A percentile compares a stretch with the other conserved stretches of the same genome.
Evolutionary conservation across 2,329 filamentous ascomycete species (phyloP).

Genomic region (Fusarium temperatum): DNA sequence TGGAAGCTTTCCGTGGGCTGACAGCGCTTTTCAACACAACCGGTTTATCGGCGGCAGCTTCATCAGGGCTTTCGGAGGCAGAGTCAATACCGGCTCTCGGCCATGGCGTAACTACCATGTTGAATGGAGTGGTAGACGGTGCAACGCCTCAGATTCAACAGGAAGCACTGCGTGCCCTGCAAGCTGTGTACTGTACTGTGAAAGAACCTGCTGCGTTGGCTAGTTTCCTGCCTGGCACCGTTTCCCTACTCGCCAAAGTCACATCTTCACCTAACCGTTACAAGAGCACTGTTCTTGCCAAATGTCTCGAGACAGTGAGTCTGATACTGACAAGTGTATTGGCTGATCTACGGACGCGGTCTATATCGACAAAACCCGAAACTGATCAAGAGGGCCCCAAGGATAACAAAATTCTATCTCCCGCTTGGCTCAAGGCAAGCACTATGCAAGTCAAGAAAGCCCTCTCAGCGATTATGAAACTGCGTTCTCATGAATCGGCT

Average conservation of each 20-base stretch:
- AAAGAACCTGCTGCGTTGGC: slow-evolving; percentile 79
- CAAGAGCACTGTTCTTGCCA: slow-evolving; percentile 68
- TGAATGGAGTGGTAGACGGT: slow-evolving; percentile 76
- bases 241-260: slow-evolving; percentile 82
- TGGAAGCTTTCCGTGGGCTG: slow-evolving; percentile 77
- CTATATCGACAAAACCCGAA: slow-evolving; percentile 52
- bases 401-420: slow-evolving; percentile 53
- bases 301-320: slow-evolving; percentile 67
- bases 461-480: slow-evolving; percentile 77
- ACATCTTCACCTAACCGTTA: slow-evolving; percentile 72
- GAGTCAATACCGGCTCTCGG: slow-evolving; percentile 80
- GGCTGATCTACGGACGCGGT: slow-evolving; percentile 64
- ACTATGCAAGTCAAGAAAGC: slow-evolving; percentile 83
- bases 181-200: slow-evolving; percentile 69
- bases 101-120: slow-evolving; percentile 80
- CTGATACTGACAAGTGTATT: slow-evolving; percentile 64
- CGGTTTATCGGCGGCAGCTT: slow-evolving; percentile 58
- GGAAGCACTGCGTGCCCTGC: slow-evolving; percentile 72
- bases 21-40: slow-evolving; percentile 70
- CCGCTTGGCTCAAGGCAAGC: slow-evolving; percentile 82
- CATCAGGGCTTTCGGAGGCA: slow-evolving; percentile 61
- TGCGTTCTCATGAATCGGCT: slow-evolving; percentile 74
- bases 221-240: slow-evolving; percentile 86
- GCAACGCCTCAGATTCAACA: slow-evolving; percentile 74
- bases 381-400: slow-evolving; percentile 36